These are phyloP conservation scores for Fusarium subglutinans DNA, from an alignment of 2,329 filamentous ascomycete species.

Conservation along the genomic window DNA sequence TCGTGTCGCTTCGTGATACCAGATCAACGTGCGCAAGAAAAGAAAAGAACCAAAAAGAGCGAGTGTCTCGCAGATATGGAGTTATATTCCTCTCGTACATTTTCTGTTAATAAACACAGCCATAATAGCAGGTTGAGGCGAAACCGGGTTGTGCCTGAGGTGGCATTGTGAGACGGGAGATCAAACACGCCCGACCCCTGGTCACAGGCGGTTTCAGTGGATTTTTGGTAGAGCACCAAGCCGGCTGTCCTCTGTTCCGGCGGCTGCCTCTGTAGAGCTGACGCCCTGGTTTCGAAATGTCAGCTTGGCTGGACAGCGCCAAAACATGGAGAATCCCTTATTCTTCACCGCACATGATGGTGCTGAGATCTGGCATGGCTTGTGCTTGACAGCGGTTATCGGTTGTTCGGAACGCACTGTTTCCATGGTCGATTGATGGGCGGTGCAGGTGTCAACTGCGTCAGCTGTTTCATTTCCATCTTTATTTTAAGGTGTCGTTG, in stretches of 20 bases:
- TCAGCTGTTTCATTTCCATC: not conserved
- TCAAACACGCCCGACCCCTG: conserved; percentile 27
- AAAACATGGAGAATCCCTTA: not conserved
- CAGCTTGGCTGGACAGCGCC: not conserved
- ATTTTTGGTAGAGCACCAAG: conserved; percentile 8
- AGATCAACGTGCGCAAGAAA: conserved; percentile 20
- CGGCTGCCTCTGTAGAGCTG: not conserved
- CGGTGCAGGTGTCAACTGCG: not conserved
- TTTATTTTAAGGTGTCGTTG: not conserved
- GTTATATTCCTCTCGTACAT: not conserved
- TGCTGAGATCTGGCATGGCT: not conserved
- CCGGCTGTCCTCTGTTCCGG: conserved; percentile 22
- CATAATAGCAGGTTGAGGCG: conserved; percentile 11
- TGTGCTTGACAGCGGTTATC: not conserved
- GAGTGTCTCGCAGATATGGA: conserved; percentile 12
- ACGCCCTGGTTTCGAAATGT: conserved; percentile 13
- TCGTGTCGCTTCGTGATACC: conserved; percentile 23
- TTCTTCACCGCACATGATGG: not conserved
- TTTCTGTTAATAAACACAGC: not conserved
- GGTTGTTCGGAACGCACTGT: not conserved
- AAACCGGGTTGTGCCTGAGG: conserved; percentile 37
- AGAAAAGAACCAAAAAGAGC: not conserved
- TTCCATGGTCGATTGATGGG: not conserved
- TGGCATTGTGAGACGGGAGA: conserved; percentile 39
- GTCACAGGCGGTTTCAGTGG: not conserved